A percentile compares a stretch with the other conserved stretches of the same genome.
phyloP scores from a whole-genome alignment of 345 rosid species.

The Euphorbia lathyris region DNA sequence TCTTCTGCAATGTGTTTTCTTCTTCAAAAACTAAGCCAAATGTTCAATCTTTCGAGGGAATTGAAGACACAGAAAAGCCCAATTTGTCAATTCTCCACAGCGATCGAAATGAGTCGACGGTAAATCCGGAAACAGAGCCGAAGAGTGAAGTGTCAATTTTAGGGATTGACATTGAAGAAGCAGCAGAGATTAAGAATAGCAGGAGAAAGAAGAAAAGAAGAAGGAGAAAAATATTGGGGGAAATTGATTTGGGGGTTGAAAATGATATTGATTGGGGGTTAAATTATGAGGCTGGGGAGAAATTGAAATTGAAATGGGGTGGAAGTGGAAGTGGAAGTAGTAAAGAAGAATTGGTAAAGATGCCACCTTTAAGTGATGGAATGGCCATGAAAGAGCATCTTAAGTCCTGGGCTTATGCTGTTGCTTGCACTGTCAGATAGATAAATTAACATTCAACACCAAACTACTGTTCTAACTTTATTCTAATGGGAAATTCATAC shows the following conservation, averaged over 20 bases:
- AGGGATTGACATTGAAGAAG: conserved; percentile 2
- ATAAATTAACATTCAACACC: not conserved
- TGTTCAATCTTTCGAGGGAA: not conserved
- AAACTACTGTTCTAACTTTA: not conserved
- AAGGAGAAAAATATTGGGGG: conserved; percentile 29
- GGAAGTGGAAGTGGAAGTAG: conserved; percentile 4
- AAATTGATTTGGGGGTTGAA: conserved; percentile 31
- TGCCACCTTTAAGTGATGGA: conserved; percentile 51
- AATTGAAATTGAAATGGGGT: not conserved
- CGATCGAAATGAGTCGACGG: conserved; percentile 1
- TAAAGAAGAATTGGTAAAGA: conserved; percentile 16
- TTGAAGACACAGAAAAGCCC: conserved; percentile 18
- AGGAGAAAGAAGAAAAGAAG: conserved; percentile 22
- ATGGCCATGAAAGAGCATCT: conserved; percentile 63
- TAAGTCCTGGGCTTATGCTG: conserved; percentile 60
- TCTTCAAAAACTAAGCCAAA: conserved; percentile 2
- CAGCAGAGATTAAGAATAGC: conserved; percentile 21
- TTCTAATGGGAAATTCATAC: too few species aligned
- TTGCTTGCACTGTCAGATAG: conserved; percentile 46
- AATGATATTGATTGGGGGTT: conserved; percentile 1
- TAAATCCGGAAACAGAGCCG: conserved; percentile 13
- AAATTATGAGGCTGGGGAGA: conserved; percentile 8
- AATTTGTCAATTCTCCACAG: not conserved
- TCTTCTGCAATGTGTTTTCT: conserved; percentile 37
- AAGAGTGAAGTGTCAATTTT: not conserved